Conservation (phyloP, 2,329 filamentous ascomycete species). For the Cladorrhinum sp. region DNA sequence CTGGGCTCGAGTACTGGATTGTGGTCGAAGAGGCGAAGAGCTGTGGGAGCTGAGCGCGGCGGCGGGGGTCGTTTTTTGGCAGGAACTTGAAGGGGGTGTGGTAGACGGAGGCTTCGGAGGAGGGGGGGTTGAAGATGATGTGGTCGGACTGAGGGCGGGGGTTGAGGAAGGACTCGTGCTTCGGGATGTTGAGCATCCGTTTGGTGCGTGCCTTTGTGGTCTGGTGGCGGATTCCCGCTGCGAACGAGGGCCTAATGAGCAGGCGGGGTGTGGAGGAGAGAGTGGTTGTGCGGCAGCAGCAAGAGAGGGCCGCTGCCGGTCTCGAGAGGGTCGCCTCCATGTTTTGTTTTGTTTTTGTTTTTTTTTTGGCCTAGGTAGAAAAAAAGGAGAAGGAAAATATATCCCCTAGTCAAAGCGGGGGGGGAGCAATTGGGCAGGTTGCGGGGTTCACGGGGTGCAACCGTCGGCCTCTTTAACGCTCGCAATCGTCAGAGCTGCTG, state of each 20-base stretch:
- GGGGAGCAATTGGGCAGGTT: not conserved
- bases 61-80: constrained; percentile 53
- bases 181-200: constrained; percentile 56
- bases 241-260: constrained; percentile 25
- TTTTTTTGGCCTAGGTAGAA: not conserved
- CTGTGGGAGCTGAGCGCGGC: constrained; percentile 44
- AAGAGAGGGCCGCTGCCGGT: constrained; percentile 18
- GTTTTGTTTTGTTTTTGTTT: too few species aligned
- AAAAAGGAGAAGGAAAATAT: not conserved
- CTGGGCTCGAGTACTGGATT: constrained; percentile 14
- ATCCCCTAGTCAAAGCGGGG: not conserved
- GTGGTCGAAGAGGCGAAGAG: constrained; percentile 39
- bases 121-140: constrained; percentile 49
- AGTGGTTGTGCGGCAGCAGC: constrained; percentile 19
- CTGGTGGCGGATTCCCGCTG: constrained; percentile 44
- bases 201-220: constrained; percentile 52
- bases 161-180: constrained; percentile 57
- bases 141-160: constrained; percentile 36
- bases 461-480: not conserved
- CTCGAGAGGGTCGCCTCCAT: constrained; percentile 27
- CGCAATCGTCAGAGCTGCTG: not conserved
- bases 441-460: not conserved
- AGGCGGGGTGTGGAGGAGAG: constrained; percentile 22
- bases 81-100: constrained; percentile 68
- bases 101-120: constrained; percentile 49